These are phyloP conservation scores for Candida wancherniae DNA, from an alignment of 805 yeast genomes.

Conservation along the genomic window DNA sequence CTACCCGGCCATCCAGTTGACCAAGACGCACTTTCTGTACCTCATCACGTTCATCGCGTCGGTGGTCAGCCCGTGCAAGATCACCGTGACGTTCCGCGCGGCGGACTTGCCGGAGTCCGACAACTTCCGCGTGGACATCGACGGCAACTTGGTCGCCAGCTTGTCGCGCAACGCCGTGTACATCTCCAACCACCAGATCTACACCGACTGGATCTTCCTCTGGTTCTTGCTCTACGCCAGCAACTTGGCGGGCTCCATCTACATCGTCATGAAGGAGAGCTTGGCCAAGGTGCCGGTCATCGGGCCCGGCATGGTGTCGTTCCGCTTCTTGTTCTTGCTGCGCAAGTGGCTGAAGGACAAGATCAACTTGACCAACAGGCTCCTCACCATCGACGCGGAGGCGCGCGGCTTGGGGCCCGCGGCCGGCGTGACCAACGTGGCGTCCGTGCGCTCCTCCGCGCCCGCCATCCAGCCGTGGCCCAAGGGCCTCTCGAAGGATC, in stretches of 20 bases:
- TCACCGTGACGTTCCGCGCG: conserved; percentile 48
- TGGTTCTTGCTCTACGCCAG: conserved; percentile 84
- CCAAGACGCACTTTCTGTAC: conserved; percentile 56
- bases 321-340: conserved; percentile 70
- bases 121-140: conserved; percentile 14
- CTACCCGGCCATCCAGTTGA: conserved; percentile 43
- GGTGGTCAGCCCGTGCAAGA: conserved; percentile 47
- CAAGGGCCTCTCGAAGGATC: conserved; percentile 13
- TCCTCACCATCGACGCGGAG: conserved; percentile 56
- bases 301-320: conserved; percentile 83
- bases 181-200: conserved; percentile 90
- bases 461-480: conserved; percentile 28
- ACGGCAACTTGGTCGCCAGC: conserved; percentile 19
- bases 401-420: conserved; percentile 55
- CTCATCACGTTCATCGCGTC: conserved; percentile 49
- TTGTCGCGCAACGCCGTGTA: conserved; percentile 54
- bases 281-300: conserved; percentile 70
- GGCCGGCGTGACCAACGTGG: conserved; percentile 34
- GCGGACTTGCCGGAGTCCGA: conserved; percentile 31
- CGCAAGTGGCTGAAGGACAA: conserved; percentile 85
- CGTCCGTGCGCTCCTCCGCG: conserved; percentile 21
- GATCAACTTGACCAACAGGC: conserved; percentile 48
- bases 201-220: conserved; percentile 86
- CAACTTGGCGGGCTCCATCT: conserved; percentile 56
- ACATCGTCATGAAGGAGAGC: conserved; percentile 67